These are phyloP conservation scores for Suillus alpinus DNA, from an alignment of 768 basidiomycete genomes.

Conservation along the genomic window DNA sequence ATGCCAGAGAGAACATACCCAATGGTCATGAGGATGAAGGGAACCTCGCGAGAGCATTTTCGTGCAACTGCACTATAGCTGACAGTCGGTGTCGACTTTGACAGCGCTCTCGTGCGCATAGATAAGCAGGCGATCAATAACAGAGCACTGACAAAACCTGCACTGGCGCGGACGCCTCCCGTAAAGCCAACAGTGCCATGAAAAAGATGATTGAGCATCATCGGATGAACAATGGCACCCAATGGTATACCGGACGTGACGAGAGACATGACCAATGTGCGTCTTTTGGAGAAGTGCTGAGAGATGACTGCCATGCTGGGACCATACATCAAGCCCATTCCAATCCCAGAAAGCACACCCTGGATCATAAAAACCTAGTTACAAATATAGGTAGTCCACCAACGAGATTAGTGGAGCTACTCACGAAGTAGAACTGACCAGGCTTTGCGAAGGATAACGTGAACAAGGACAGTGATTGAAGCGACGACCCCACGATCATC, in stretches of 20 bases:
- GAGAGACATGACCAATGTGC: constrained; percentile 44
- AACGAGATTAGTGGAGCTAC: not conserved
- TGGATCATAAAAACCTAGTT: constrained; percentile 41
- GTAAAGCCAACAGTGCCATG: constrained; percentile 46
- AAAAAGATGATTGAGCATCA: constrained; percentile 51
- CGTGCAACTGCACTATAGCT: constrained; percentile 18
- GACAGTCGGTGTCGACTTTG: constrained; percentile 22
- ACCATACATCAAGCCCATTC: constrained; percentile 42
- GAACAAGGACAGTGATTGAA: constrained; percentile 21
- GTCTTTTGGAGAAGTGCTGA: constrained; percentile 42
- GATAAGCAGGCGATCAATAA: constrained; percentile 38
- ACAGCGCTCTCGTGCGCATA: constrained; percentile 33
- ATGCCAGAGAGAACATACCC: constrained; percentile 15
- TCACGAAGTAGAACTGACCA: constrained; percentile 26
- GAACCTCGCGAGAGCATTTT: constrained; percentile 22
- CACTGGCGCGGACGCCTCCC: constrained; percentile 38
- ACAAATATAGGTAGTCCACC: not conserved
- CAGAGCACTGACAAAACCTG: constrained; percentile 33
- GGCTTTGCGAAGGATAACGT: constrained; percentile 26
- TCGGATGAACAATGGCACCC: constrained; percentile 56
- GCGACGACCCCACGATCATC: constrained; percentile 13
- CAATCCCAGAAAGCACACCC: constrained; percentile 40
- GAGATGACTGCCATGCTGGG: constrained; percentile 41
- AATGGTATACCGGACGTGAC: constrained; percentile 46
- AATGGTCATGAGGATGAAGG: constrained; percentile 22